These are phyloP conservation scores for Nicotiana benthamiana DNA, from an alignment of 257 asterid species.

Conservation along the genomic window DNA sequence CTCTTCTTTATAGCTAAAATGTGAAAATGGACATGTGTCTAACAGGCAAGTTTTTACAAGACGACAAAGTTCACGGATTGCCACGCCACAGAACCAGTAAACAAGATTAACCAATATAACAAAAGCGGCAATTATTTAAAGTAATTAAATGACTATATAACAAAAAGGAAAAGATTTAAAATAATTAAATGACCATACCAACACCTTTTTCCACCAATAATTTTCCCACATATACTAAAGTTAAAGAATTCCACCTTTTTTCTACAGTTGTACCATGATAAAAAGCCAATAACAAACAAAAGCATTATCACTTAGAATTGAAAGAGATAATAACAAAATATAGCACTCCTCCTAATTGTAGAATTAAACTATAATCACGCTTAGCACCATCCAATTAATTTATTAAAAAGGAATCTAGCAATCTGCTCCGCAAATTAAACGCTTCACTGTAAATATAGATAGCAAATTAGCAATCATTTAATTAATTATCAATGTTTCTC, in stretches of 20 bases:
- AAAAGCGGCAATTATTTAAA: neutral
- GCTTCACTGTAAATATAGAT: neutral
- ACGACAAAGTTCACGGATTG: neutral
- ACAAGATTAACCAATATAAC: neutral
- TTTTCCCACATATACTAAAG: neutral
- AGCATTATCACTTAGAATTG: neutral
- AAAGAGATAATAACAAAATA: neutral
- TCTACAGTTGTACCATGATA: neutral
- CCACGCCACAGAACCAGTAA: neutral
- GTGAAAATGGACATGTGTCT: neutral
- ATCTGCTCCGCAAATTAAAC: neutral
- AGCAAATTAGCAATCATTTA: neutral
- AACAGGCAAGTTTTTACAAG: neutral
- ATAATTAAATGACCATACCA: neutral
- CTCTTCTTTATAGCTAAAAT: neutral
- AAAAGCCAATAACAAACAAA: neutral
- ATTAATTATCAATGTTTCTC: neutral
- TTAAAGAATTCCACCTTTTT: neutral
- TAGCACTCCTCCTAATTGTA: neutral
- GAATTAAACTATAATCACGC: slow-evolving; percentile 5
- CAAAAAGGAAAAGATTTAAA: neutral
- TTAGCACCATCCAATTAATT: neutral
- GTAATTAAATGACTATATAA: neutral
- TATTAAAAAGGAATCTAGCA: neutral
- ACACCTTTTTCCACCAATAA: slow-evolving; percentile 2